These are phyloP conservation scores for Pythium volutum DNA, from an alignment of 352 stramenopile species.

Conservation along the genomic window DNA sequence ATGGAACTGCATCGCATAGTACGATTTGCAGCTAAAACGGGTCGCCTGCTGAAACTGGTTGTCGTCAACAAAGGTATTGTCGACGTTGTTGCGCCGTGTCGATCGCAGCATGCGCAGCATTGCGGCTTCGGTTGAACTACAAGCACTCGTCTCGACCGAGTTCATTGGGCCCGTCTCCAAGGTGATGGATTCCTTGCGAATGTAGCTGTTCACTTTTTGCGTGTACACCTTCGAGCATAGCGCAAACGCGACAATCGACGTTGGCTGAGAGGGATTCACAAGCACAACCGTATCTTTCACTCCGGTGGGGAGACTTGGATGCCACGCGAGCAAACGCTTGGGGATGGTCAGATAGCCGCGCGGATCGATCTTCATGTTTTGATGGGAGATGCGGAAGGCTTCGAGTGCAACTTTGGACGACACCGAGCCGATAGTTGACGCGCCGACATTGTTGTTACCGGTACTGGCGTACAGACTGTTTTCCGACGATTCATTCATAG, in stretches of 20 bases:
- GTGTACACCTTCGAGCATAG: slow-evolving; percentile 83
- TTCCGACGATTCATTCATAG: slow-evolving; percentile 47
- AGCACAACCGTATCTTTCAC: slow-evolving; percentile 72
- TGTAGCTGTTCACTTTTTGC: slow-evolving; percentile 69
- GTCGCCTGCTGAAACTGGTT: slow-evolving; percentile 80
- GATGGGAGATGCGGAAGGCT: slow-evolving; percentile 57
- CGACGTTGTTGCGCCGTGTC: slow-evolving; percentile 72
- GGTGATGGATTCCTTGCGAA: slow-evolving; percentile 50
- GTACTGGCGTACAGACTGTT: slow-evolving; percentile 34
- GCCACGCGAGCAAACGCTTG: slow-evolving; percentile 76
- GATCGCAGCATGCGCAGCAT: slow-evolving; percentile 74
- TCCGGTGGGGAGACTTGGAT: slow-evolving; percentile 70
- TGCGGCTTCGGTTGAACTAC: slow-evolving; percentile 20
- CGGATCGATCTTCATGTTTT: slow-evolving; percentile 53
- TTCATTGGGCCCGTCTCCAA: slow-evolving; percentile 34
- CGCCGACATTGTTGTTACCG: slow-evolving; percentile 34
- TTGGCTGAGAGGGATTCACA: slow-evolving; percentile 78
- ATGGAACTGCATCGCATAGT: slow-evolving; percentile 89
- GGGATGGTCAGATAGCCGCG: slow-evolving; percentile 73
- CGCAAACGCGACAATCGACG: slow-evolving; percentile 83
- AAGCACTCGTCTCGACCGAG: slow-evolving; percentile 21
- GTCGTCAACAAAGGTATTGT: slow-evolving; percentile 84
- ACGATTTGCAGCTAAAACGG: slow-evolving; percentile 86
- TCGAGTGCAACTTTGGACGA: slow-evolving; percentile 60
- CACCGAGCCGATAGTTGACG: slow-evolving; percentile 65